phyloP scores from a whole-genome alignment of 2,329 filamentous ascomycete genomes.

The Paraphoma sp. region DNA sequence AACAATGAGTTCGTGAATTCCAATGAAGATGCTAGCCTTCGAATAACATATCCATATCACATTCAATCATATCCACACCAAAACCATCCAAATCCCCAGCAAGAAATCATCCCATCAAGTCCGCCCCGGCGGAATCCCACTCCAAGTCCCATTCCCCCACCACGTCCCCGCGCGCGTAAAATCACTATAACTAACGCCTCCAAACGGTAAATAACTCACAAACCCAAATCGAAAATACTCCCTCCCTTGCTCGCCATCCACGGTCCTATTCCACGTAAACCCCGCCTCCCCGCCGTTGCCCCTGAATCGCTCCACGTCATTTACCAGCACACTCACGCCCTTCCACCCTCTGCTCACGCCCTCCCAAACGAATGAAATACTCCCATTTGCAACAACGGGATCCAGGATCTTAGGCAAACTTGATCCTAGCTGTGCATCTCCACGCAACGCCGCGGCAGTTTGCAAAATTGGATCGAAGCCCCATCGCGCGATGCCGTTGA shows the following conservation, averaged over 20 bases:
- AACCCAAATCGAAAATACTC: conserved; percentile 48
- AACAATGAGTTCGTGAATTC: too few relatives aligned
- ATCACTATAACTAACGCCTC: conserved; percentile 37
- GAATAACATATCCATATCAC: too few relatives aligned
- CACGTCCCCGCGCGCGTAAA: conserved; percentile 44
- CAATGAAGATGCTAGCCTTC: too few relatives aligned
- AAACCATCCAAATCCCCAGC: too few relatives aligned
- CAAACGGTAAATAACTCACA: conserved; percentile 39
- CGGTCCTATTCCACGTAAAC: conserved; percentile 65
- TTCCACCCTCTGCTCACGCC: conserved; percentile 62
- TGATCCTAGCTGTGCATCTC: conserved; percentile 59
- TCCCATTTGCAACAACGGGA: conserved; percentile 46
- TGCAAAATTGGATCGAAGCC: conserved; percentile 88
- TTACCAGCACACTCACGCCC: conserved; percentile 82
- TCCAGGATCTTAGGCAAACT: conserved; percentile 58
- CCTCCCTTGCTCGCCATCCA: not conserved
- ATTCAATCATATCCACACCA: too few relatives aligned
- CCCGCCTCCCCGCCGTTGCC: conserved; percentile 63
- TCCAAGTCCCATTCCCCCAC: conserved; percentile 41
- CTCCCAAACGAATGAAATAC: conserved; percentile 55
- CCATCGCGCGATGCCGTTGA: conserved; percentile 94
- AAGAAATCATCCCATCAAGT: not conserved
- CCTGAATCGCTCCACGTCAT: conserved; percentile 84
- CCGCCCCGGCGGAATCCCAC: conserved; percentile 24
- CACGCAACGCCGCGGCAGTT: conserved; percentile 74